Conservation (phyloP, 176 grass and related monocot species). For the Ensete ventricosum region DNA sequence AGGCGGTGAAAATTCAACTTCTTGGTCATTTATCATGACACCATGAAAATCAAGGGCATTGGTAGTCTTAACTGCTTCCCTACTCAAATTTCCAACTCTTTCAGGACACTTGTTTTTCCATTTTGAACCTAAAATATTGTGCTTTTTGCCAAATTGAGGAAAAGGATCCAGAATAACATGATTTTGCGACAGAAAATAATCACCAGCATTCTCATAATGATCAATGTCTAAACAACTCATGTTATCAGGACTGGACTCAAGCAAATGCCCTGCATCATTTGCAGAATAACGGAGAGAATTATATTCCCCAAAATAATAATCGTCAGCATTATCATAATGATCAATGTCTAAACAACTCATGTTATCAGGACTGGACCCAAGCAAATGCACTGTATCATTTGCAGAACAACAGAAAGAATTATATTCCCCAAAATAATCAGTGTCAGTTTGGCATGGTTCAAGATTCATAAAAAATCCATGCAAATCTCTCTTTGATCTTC, state of each 20-base stretch:
- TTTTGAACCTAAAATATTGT: neutral
- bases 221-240: constrained; percentile 18
- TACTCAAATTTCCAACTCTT: constrained; percentile 28
- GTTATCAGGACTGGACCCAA: constrained; percentile 10
- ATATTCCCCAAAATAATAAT: constrained; percentile 13
- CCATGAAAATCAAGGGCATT: constrained; percentile 20
- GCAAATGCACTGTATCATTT: constrained; percentile 21
- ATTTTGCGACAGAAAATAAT: constrained; percentile 32
- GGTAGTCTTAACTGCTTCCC: constrained; percentile 13
- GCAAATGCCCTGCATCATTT: constrained; percentile 21
- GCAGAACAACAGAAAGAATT: constrained; percentile 5
- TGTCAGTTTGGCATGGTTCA: constrained; percentile 29
- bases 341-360: constrained; percentile 18
- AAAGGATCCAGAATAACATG: constrained; percentile 24
- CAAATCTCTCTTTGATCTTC: constrained; percentile 23
- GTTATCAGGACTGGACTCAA: constrained; percentile 11
- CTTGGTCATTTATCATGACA: constrained; percentile 18
- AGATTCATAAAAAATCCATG: constrained; percentile 30
- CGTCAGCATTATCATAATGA: constrained; percentile 23
- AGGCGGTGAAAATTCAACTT: constrained; percentile 31
- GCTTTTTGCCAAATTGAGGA: constrained; percentile 17
- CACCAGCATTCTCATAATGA: constrained; percentile 24
- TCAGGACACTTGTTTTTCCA: constrained; percentile 21
- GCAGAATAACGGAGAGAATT: constrained; percentile 7
- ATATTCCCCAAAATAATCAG: constrained; percentile 19